Base-by-base conservation (phyloP, 2,329 filamentous ascomycete species). In the Arthrobotrys sphaeroides region DNA sequence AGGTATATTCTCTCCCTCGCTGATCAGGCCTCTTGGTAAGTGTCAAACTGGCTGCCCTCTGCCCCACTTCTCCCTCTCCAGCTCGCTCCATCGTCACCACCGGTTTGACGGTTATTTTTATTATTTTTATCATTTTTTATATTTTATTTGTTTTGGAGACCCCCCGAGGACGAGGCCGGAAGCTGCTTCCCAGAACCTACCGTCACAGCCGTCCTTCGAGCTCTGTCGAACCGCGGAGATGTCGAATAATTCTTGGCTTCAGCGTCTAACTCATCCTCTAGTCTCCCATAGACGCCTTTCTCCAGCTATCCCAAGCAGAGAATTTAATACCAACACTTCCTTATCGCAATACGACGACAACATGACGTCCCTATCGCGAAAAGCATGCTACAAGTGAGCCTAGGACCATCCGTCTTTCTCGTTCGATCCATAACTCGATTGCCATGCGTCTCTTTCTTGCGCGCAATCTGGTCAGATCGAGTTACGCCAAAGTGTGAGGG, bases 371-470 rank as follows among this genome's bases (percentile, higher is more conserved):
- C 74, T 80, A 75, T 79, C 79, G 67, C 77, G 79, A 62, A 80
- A 78, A 78, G 79, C 79, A 73, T 80, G 79, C 77, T 80, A 80
- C 76, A 80, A 80, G 79, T 80, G 72, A 75, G 72, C 64, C 65
- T 69, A 59, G 72, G 72, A 69, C 69, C 51, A 67, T 67, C 69
- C 33, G 61, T 40, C 40, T 38, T 38, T 62, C 49, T 45, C 31
- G 43, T 62, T 67, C 38, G 55, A 75, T 49, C 57, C 33, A 43
- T 42, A n/a, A 31, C 38, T 31, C 59, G 31, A 22, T 69, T 75
- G 45, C 20, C 55, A 38, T 42, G 38, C 45, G 40, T 62, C 49
- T 42, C 31, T 20, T 42, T 57, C 33, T 28, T 83, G 51, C 53
- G 45, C 36, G 20, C 61, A 53, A 53, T 47, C 18, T 33, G 47